A percentile compares a stretch with the other conserved stretches of the same genome.
Conservation (phyloP, 805 yeast genomes). For the Kodamaea kakaduensis region DNA sequence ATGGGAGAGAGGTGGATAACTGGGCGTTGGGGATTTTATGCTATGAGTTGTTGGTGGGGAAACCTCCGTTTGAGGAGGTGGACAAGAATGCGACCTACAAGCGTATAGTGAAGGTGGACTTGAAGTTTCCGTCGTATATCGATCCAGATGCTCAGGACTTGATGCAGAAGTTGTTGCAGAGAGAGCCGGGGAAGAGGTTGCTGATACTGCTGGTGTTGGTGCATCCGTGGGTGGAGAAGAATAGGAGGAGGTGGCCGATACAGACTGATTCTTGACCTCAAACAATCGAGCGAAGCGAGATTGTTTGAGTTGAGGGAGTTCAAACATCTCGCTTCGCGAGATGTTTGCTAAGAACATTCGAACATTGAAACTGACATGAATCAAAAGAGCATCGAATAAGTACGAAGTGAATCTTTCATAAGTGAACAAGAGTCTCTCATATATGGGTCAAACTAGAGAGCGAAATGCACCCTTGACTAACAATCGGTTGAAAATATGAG, state of each 20-base stretch:
- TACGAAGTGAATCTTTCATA: too few relatives aligned
- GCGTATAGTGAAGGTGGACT: constrained; percentile 73
- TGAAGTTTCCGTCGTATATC: constrained; percentile 66
- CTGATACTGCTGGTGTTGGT: constrained; percentile 54
- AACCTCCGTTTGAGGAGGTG: constrained; percentile 88
- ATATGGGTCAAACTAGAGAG: too few relatives aligned
- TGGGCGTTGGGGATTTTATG: constrained; percentile 92
- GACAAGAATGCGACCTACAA: constrained; percentile 75
- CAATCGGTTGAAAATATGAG: too few relatives aligned
- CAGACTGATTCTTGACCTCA: too few relatives aligned
- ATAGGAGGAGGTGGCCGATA: constrained; percentile 59
- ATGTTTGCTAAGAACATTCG: too few relatives aligned
- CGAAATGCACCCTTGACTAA: too few relatives aligned
- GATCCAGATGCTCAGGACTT: constrained; percentile 75
- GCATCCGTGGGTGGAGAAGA: constrained; percentile 83
- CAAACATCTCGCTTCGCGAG: too few relatives aligned
- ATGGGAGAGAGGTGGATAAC: constrained; percentile 74
- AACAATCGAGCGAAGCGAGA: too few relatives aligned
- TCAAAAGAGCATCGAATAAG: too few relatives aligned
- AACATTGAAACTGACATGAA: too few relatives aligned
- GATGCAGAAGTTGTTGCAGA: constrained; percentile 57
- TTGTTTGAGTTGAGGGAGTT: too few relatives aligned
- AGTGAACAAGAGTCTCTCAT: too few relatives aligned
- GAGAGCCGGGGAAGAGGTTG: constrained; percentile 66
- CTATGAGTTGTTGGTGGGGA: constrained; percentile 82